A percentile compares a stretch with the other conserved stretches of the same genome.
Evolutionary conservation across 768 basidiomycete genomes (phyloP).

Genomic region (Punctularia strigosozonata): DNA sequence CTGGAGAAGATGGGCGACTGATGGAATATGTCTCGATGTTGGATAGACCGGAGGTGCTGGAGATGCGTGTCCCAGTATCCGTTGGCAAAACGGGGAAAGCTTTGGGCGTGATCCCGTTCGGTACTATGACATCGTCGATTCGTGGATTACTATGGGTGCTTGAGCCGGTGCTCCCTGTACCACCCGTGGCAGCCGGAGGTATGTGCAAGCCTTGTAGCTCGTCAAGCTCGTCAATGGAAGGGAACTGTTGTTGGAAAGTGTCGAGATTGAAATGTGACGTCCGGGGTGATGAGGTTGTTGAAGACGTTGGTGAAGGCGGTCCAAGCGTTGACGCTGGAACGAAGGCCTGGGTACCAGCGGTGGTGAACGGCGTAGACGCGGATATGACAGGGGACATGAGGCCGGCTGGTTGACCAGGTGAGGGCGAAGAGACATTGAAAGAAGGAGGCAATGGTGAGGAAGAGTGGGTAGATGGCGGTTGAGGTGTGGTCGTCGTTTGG

Average conservation of each 20-base stretch:
- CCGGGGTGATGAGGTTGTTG: slow-evolving; percentile 52
- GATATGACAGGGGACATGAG: slow-evolving; percentile 17
- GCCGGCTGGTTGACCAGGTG: slow-evolving; percentile 11
- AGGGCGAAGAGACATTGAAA: slow-evolving; percentile 7
- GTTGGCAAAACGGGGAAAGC: slow-evolving; percentile 28
- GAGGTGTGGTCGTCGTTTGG: slow-evolving; percentile 10
- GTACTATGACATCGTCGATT: slow-evolving; percentile 5
- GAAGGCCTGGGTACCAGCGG: slow-evolving; percentile 35
- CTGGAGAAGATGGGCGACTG: slow-evolving; percentile 48
- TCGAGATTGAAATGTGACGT: slow-evolving; percentile 28
- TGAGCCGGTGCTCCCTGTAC: slow-evolving; percentile 15
- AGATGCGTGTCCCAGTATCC: slow-evolving; percentile 43
- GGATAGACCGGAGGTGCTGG: slow-evolving; percentile 59
- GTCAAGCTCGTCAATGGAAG: slow-evolving; percentile 67
- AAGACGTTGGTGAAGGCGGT: slow-evolving; percentile 66
- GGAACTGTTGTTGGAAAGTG: slow-evolving; percentile 58
- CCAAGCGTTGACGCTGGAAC: slow-evolving; percentile 63
- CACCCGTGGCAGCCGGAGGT: slow-evolving; percentile 36
- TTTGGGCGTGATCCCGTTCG: slow-evolving; percentile 9
- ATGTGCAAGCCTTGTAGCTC: slow-evolving; percentile 37
- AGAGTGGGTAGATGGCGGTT: slow-evolving; percentile 8
- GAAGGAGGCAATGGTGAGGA: slow-evolving; percentile 14
- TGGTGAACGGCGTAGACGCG: slow-evolving; percentile 14
- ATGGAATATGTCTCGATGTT: slow-evolving; percentile 36
- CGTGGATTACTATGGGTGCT: slow-evolving; percentile 14